Base-by-base conservation (phyloP, 306 rosid species). In the Trifolium fragiferum region DNA sequence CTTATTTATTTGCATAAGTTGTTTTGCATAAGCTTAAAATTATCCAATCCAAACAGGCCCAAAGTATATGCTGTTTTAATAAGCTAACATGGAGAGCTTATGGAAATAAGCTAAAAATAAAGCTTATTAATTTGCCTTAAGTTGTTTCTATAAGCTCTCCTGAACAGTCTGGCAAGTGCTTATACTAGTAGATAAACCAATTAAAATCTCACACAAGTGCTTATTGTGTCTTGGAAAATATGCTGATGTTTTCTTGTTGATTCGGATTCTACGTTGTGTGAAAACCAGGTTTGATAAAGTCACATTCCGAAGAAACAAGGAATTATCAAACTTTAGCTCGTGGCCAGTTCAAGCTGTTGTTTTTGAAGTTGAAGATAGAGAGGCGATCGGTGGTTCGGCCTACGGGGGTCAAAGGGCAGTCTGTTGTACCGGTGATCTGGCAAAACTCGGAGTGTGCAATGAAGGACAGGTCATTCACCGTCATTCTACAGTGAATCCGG, bases 331-430 rank as follows among this genome's bases (percentile, higher is more conserved):
- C 86, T 87, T 86, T 80, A 94, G 90, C 88, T 87, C 97, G 0
- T 80, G 82, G 62, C 83, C 85, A 8, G 74, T 94, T 76, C 95
- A 92, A 63, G 96, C 93, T 37, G 88, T 94, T 83, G 76, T 94
- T 60, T 94, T 94, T 78, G 97, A 94, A 81, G 99, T 94, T 74
- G 99, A 94, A 76, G 99, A 94, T 80, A 94, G 99, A 68, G 96
- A 92, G 80, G 86, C 84, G 35, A 85, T 94, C 62, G 98, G 99
- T 60, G 99, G 99, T 76, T 92, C 99, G 1, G 99, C 96, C 2
- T 94, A 94, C 78, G 98, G 99, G 11, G 98, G 99, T 78, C 99
- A 94, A 80, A 90, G 99, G 83, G 99, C 99, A 18, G 92, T 94
- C 35, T 92, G 99, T 82, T 94, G 99, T 84, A 86, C 99, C 0